Evolutionary conservation across 192 early-diverging fungal species (phyloP).

Genomic region (Dissophora globulifera): DNA sequence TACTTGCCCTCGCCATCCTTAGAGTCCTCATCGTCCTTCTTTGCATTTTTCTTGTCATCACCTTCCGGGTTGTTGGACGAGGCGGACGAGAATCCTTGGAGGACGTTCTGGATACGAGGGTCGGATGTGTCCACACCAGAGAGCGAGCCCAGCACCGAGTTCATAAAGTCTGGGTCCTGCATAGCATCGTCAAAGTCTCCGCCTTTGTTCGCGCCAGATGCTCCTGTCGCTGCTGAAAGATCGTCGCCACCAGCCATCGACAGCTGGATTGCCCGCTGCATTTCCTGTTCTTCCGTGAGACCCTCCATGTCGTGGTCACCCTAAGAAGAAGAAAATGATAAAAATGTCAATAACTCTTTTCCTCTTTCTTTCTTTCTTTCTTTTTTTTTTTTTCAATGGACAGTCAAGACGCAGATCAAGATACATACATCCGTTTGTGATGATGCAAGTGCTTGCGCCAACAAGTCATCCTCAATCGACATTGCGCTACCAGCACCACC

Average conservation of each 20-base stretch:
- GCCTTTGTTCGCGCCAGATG: conserved; percentile 16
- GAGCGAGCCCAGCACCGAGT: conserved; percentile 79
- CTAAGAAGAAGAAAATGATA: conserved; percentile 4
- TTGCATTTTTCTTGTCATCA: neutral
- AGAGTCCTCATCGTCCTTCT: conserved; percentile 17
- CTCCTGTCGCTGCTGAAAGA: conserved; percentile 23
- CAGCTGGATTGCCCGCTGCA: conserved; percentile 75
- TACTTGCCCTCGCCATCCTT: conserved; percentile 38
- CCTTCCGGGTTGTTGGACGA: conserved; percentile 26
- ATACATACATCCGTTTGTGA: conserved; percentile 65
- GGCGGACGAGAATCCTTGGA: conserved; percentile 55
- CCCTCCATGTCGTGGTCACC: conserved; percentile 78
- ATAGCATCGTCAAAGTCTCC: conserved; percentile 48
- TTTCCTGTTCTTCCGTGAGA: conserved; percentile 76
- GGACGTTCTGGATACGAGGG: conserved; percentile 78
- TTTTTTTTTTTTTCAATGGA: too few relatives aligned
- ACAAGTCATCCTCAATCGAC: conserved; percentile 66
- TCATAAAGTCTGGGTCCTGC: conserved; percentile 70
- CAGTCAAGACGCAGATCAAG: neutral
- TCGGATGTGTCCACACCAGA: conserved; percentile 91
- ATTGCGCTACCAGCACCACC: conserved; percentile 12
- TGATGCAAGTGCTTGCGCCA: conserved; percentile 77
- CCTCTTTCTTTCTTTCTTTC: too few relatives aligned
- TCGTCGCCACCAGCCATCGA: conserved; percentile 69
- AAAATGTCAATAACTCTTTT: neutral